These are phyloP conservation scores for Penicillium bovifimosum DNA, from an alignment of 495 filamentous ascomycete genomes.

Conservation along the genomic window DNA sequence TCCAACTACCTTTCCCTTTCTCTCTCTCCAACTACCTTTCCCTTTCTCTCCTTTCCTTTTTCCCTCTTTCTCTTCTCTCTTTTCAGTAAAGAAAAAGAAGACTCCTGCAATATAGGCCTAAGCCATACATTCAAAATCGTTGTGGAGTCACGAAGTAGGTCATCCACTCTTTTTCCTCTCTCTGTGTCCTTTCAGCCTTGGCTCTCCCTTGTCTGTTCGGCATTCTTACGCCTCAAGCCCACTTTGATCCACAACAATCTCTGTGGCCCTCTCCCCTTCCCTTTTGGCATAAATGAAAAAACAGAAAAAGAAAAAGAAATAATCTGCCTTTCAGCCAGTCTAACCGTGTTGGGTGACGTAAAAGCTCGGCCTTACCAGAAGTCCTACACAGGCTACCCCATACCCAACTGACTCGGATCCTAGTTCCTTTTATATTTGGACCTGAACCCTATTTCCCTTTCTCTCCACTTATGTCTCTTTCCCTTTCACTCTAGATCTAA, in stretches of 20 bases:
- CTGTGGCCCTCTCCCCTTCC: constrained; percentile 16
- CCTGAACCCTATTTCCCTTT: constrained; percentile 11
- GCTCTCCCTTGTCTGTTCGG: constrained; percentile 17
- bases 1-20: constrained; percentile 3
- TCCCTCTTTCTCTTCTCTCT: constrained; percentile 3
- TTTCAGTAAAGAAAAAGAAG: constrained; percentile 7
- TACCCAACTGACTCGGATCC: constrained; percentile 23
- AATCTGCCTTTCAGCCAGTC: constrained; percentile 11
- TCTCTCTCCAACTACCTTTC: too few species aligned
- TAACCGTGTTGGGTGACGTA: constrained; percentile 28
- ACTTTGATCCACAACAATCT: constrained; percentile 25
- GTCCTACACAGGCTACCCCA: constrained; percentile 26
- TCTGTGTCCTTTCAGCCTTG: constrained; percentile 5
- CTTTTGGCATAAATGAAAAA: constrained; percentile 3
- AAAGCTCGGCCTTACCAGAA: constrained; percentile 26
- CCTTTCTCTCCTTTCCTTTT: too few species aligned
- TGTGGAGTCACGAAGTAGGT: constrained; percentile 22
- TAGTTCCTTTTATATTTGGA: constrained; percentile 24
- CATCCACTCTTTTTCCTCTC: not conserved
- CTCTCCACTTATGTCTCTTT: constrained; percentile 17
- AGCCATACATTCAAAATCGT: constrained; percentile 16
- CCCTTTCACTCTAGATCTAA: constrained; percentile 4
- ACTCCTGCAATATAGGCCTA: constrained; percentile 14
- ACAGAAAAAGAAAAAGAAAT: constrained; percentile 3
- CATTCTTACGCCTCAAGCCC: constrained; percentile 21